Base-by-base conservation (phyloP, 495 filamentous ascomycete genomes). In the Annulohypoxylon moriforme region DNA sequence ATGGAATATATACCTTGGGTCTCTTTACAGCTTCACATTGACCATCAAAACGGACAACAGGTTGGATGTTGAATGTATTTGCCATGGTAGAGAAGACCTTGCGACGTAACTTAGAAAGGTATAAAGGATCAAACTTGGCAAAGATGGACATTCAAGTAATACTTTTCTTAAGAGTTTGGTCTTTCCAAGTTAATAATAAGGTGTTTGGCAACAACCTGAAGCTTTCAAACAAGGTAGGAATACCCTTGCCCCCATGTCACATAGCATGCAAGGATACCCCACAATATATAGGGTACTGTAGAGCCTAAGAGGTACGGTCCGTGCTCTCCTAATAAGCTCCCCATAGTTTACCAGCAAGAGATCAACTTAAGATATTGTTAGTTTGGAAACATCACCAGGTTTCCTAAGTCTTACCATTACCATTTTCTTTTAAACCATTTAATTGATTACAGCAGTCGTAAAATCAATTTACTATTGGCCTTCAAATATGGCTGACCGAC, bases 1-100 rank as follows among this genome's bases (percentile, higher is more conserved):
- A 29, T 38, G 44, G 6, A 59, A 18, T 53, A 76, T 82, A 55
- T 79, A 91, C 91, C 81, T 84, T 91, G 14, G 91, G 91, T 65
- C 91, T 84, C 71, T 89, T 88, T 64, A 93, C 89, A 10, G 88
- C 81, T 38, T 89, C 86, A 74, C 83, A 88, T 50, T 86, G 82
- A 60, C 87, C 88, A 33, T 74, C 79, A 71, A 92, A 92, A 40
- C 87, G 87, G 67, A 81, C 74, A 40, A 89, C 75, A 10, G 90
- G 89, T 63, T 91, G 87, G 47, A 93, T 88, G 29, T 89, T 78
- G 70, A 93, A 93, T 42, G 64, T 64, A 33, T 63, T 56, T 57
- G 77, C 71, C 77, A 81, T 83, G 11, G 24, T 40, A 44, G 36
- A 57, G 31, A 61, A 52, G 50, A 20, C 2, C 20, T 34, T 33